These are phyloP conservation scores for Pythium plurisporium DNA, from an alignment of 352 stramenopile species.

Conservation along the genomic window DNA sequence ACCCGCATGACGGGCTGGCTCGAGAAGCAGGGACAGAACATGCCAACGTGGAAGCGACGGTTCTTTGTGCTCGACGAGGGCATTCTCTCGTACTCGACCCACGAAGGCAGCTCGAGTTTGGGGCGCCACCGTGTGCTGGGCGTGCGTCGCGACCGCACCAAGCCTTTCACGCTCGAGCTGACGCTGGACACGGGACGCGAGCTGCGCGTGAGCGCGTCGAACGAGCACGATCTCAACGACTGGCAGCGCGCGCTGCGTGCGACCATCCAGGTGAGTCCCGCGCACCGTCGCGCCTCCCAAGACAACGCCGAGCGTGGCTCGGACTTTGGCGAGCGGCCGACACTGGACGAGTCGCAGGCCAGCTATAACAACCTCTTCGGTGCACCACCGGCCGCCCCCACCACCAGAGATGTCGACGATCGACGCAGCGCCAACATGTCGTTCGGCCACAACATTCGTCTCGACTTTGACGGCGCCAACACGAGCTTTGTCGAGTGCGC, in stretches of 20 bases:
- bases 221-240: slow-evolving; percentile 60
- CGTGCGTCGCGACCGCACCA: slow-evolving; percentile 47
- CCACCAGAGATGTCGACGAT: slow-evolving; percentile 12
- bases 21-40: slow-evolving; percentile 64
- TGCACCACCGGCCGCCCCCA: not conserved
- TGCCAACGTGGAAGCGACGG: slow-evolving; percentile 68
- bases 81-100: slow-evolving; percentile 56
- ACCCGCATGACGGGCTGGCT: slow-evolving; percentile 40
- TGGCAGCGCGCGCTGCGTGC: slow-evolving; percentile 62
- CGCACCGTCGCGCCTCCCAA: not conserved
- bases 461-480: slow-evolving; percentile 53
- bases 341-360: not conserved
- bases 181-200: slow-evolving; percentile 62
- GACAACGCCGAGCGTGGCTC: not conserved
- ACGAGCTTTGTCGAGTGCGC: slow-evolving; percentile 64
- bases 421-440: slow-evolving; percentile 34
- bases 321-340: not conserved
- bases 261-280: slow-evolving; percentile 25
- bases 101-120: slow-evolving; percentile 44
- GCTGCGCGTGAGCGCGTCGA: slow-evolving; percentile 58
- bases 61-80: slow-evolving; percentile 68
- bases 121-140: slow-evolving; percentile 52
- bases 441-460: slow-evolving; percentile 61
- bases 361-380: slow-evolving; percentile 19
- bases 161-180: slow-evolving; percentile 53